Conservation (phyloP, 139 green algal genomes). For the Chara braunii region DNA sequence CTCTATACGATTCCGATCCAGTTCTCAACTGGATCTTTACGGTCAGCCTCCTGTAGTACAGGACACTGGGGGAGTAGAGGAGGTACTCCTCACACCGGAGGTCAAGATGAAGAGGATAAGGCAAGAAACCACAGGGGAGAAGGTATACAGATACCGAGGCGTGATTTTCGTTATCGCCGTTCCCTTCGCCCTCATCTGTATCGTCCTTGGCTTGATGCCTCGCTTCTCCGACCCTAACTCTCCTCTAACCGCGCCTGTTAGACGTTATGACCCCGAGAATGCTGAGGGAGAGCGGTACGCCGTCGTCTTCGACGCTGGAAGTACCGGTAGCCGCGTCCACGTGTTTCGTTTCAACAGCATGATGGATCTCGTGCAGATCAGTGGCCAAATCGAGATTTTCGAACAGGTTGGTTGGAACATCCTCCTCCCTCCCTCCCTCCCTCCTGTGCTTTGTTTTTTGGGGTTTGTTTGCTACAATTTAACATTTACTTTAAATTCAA, state of each 20-base stretch:
- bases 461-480: too few species aligned
- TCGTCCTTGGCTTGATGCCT: slow-evolving; percentile 54
- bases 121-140: slow-evolving; percentile 28
- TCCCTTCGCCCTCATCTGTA: slow-evolving; percentile 57
- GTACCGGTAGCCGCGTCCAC: slow-evolving; percentile 89
- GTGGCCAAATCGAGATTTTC: slow-evolving; percentile 35
- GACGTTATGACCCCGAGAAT: too few species aligned
- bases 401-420: slow-evolving; percentile 19
- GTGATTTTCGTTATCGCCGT: slow-evolving; percentile 53
- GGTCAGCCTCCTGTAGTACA: too few species aligned
- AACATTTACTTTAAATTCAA: too few species aligned
- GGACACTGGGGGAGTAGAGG: too few species aligned
- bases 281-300: slow-evolving; percentile 65
- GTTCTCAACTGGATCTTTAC: too few species aligned
- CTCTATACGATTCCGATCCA: too few species aligned
- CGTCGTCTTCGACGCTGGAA: slow-evolving; percentile 92
- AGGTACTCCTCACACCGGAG: too few species aligned
- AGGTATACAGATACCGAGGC: slow-evolving; percentile 45
- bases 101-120: slow-evolving; percentile 23
- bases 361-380: slow-evolving; percentile 33
- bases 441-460: background rate
- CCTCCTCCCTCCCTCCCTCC: background rate
- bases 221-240: too few species aligned
- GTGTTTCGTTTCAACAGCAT: slow-evolving; percentile 76
- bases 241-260: too few species aligned